Base-by-base conservation (phyloP, 768 basidiomycete genomes). In the Bullera alba region DNA sequence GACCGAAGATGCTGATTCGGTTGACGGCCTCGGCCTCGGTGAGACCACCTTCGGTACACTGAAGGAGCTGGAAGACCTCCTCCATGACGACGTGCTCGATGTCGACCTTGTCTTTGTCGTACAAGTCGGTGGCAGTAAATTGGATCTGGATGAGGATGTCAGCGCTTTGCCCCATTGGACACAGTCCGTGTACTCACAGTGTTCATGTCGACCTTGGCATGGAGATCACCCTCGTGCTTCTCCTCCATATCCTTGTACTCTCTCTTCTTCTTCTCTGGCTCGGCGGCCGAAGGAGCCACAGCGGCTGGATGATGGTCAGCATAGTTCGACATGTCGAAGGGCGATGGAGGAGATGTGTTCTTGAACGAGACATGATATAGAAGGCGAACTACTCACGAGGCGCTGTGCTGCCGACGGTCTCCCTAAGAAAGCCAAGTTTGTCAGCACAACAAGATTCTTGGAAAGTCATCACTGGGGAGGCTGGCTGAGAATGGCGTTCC, bases 51-150 rank as follows among this genome's bases (percentile, higher is more conserved):
- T 89, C 85, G 60, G 80, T 79, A 72, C 88, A 92, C 65, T 96
- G 90, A 44, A 97, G 83, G 44, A 97, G 84, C 54, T 84, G 87
- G 79, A 95, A 90, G 72, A 96, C 92, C 66, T 96, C 93, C 61
- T 90, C 89, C 72, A 97, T 86, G 58, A 88, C 85, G 62, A 97
- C 85, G 19, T 90, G 92, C 78, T 96, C 93, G 53, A 97, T 79
- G 75, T 97, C 93, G 75, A 97, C 93, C 78, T 97, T 97, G 76
- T 97, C 93, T 77, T 93, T 93, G 75, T 95, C 91, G 73, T 95
- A 96, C 43, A 74, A 52, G 56, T 74, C 73, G 62, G 63, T 58
- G 48, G 69, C 71, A 37, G 73, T 74, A 60, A 74, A 72, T 38
- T 67, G 61, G 54, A 74, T 74, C 70, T 72, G 54, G 32, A n/a